Base-by-base conservation (phyloP, 73 alveolate genomes). In the Blepharisma stoltei region DNA sequence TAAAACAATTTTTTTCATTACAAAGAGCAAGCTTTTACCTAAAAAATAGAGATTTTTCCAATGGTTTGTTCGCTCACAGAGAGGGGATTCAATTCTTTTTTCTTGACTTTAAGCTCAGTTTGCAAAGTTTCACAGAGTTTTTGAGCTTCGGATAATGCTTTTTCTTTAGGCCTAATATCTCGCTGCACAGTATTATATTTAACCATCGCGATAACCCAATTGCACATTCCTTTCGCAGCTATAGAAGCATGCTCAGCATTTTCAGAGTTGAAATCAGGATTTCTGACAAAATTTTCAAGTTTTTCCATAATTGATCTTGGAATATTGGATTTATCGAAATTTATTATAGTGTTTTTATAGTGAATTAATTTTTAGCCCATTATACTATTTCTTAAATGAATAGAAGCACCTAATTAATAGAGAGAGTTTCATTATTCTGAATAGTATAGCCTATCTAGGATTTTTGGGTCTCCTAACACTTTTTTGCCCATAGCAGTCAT, bases 171-270 rank as follows among this genome's bases (percentile, higher is more conserved):
- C 53, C 92, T 86, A 67, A 54, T 37, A 86, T 80, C 67, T 91
- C 91, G 43, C 9, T 78, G 82, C 27, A 91, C 95, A 52, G 89
- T 83, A 78, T 89, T 87, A 82, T 78, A 91, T 45, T 77, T 86
- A 47, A 92, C 84, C 97, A 94, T 91, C 48, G 97, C 97, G 14
- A 84, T 89, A 21, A 90, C 96, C 98, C 98, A 94, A 55, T 81
- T 83, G 85, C 91, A 86, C 55, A 94, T 86, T 38, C 95, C 96
- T 68, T 85, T 89, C 53, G 97, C 88, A 5, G 98, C 98, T 44
- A 86, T 76, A 4, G 97, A 89, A 38, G 97, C 98, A 54, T 83
- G 78, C 45, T 82, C 84, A 41, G 92, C 94, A 69, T 81, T 87
- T 49, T 89, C 86, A 25, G 86, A 90, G 70, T 92, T 84, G 83